Base-by-base conservation (phyloP, 2,329 filamentous ascomycete genomes). In the Calonectria pauciramosa region DNA sequence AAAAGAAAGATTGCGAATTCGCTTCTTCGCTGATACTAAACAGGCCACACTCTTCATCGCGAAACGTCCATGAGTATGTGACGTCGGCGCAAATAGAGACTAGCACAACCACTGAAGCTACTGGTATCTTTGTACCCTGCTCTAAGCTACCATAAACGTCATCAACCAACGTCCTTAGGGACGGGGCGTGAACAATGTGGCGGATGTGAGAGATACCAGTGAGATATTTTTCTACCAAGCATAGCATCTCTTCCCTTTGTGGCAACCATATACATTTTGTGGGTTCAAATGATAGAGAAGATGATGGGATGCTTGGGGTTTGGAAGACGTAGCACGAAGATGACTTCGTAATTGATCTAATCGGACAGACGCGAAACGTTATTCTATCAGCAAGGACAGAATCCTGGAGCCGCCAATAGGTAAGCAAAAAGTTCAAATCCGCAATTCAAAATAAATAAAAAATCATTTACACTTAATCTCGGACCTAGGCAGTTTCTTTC, bases 211-310 rank as follows among this genome's bases (percentile, higher is more conserved):
- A 82, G 65, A 84, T 77, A 52, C 82, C 79, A 13, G 69, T 68
- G 51, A 80, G 74, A 69, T 84, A 85, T 69, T 83, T 84, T 56
- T 82, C 76, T 11, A 83, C 34, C 34, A 85, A 69, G 41, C 79
- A 70, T 38, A 77, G 81, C n/a, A 79, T 78, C 75, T 85, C 83
- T 8, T 83, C 80, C 23, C 82, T 80, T 13, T 78, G 80, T 38
- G 83, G 83, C 8, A 85, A 65, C 83, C 83, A 84, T 28, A 85
- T 82, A 59, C 83, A 84, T 67, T 78, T 82, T 47, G 81, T 79
- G 16, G 82, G 82, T 52, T 84, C 81, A 23, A 80, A 71, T 0
- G 78, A 78, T 2, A 81, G 76, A 18, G 78, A 76, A 0, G 77
- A 72, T 0, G 78, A 78, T 10, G 79, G 75, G 1, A 78, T 68